These are phyloP conservation scores for Astrothelium macrocarpum DNA, from an alignment of 495 filamentous ascomycete species.

Conservation along the genomic window DNA sequence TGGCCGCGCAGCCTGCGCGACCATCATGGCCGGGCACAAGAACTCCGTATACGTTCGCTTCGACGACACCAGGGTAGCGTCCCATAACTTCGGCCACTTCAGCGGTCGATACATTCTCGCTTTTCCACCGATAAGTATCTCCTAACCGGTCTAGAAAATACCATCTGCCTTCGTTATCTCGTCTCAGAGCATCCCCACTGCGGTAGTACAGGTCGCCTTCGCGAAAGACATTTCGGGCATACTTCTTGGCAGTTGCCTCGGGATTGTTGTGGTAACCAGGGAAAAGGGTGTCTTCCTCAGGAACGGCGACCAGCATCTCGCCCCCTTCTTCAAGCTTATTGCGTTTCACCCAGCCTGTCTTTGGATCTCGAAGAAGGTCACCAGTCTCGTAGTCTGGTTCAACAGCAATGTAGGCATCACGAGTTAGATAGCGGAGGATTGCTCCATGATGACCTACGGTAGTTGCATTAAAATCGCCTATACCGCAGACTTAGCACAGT, in stretches of 20 bases:
- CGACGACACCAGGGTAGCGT: conserved; percentile 25
- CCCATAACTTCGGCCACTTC: conserved; percentile 31
- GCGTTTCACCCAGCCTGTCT: conserved; percentile 56
- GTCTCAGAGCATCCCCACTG: conserved; percentile 62
- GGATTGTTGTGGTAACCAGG: conserved; percentile 57
- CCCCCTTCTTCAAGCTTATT: conserved; percentile 58
- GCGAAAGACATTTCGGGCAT: conserved; percentile 57
- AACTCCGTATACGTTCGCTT: conserved; percentile 33
- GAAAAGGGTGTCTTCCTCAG: conserved; percentile 46
- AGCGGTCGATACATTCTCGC: conserved; percentile 50
- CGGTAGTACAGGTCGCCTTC: conserved; percentile 70
- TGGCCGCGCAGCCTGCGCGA: conserved; percentile 52
- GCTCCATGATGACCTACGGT: conserved; percentile 66
- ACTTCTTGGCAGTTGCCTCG: conserved; percentile 58
- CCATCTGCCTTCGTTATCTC: conserved; percentile 61
- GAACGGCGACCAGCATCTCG: conserved; percentile 63
- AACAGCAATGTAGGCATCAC: conserved; percentile 53
- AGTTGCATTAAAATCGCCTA: conserved; percentile 51
- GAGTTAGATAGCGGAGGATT: conserved; percentile 41
- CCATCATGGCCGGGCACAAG: conserved; percentile 49
- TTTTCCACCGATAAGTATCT: conserved; percentile 94
- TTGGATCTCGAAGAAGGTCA: conserved; percentile 51
- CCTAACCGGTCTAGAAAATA: conserved; percentile 74
- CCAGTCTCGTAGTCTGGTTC: conserved; percentile 58
- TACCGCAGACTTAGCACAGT: neutral